Evolutionary conservation across 208 protist genomes (phyloP).

Genomic region (Tetramitus jugosus): DNA sequence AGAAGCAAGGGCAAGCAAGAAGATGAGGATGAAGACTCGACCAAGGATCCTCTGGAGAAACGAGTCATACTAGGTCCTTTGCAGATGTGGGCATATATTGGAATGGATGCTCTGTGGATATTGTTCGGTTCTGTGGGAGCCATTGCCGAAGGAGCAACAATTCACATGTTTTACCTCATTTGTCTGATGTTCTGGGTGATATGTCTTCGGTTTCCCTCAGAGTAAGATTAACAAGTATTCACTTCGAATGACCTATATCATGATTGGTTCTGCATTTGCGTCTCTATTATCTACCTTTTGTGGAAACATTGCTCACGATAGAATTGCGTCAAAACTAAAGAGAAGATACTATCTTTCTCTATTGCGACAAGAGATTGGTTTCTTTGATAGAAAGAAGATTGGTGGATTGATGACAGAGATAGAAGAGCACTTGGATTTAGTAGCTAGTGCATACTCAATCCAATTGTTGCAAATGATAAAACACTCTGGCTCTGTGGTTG

Average conservation of each 20-base stretch:
- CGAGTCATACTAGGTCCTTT: too few species aligned
- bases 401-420: background rate
- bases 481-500: background rate
- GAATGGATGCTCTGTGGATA: too few species aligned
- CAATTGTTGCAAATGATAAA: background rate
- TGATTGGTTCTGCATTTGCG: background rate
- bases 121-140: too few species aligned
- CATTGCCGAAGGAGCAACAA: too few species aligned
- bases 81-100: too few species aligned
- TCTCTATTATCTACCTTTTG: background rate
- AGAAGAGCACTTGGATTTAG: background rate
- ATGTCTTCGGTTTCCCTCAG: too few species aligned
- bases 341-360: background rate
- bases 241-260: background rate
- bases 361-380: slow-evolving; percentile 3
- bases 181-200: too few species aligned
- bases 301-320: background rate
- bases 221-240: background rate
- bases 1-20: too few species aligned
- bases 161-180: too few species aligned
- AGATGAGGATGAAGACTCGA: too few species aligned
- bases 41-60: too few species aligned
- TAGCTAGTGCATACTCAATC: background rate
- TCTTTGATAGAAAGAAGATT: slow-evolving; percentile 7
- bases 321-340: background rate